Base-by-base conservation (phyloP, 2,329 filamentous ascomycete species). In the Penicillium hordei region DNA sequence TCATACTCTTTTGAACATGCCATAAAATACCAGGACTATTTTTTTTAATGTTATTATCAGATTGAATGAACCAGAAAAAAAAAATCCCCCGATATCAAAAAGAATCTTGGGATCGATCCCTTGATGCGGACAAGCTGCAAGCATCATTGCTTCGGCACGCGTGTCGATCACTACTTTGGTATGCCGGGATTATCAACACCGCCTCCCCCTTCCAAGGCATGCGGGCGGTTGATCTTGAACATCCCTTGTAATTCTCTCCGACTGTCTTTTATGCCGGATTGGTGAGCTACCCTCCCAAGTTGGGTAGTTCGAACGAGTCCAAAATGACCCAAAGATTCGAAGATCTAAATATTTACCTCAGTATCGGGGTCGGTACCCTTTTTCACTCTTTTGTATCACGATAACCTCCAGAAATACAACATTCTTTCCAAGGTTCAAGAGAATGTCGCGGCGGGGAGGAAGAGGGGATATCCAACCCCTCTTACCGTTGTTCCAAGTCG, bases 181-280 rank as follows among this genome's bases (percentile, higher is more conserved):
- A 65, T 63, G 52, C 43, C 52, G 48, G 59, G 63, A 67, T 48
- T 62, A 61, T 40, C 46, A 64, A 68, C 59, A 60, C 42, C 59
- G 60, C 60, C 62, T 59, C 70, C 61, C 62, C 61, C 56, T 65
- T 59, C 60, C 44, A 38, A 56, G 53, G 42, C 17, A 48, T 54
- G 51, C n/a, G 43, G 19, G 27, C 1, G 19, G 55, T 52, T 34
- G 49, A 53, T 57, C 55, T 21, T 44, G 29, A 48, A 31, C 13
- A 57, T 53, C 49, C 43, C 55, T 57, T 57, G 49, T 34, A 50
- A 50, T 25, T n/a, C 6, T 13, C 19, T 34, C 44, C 33, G 23
- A 29, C 42, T 54, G 12, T 33, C 5, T 34, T 27, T 9, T 33
- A 17, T 44, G 21, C 38, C 27, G 29, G 48, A 34, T 13, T 29